Evolutionary conservation across 1,139 yeast species (phyloP).

Genomic region (Kurtzmaniella quercitrusa): DNA sequence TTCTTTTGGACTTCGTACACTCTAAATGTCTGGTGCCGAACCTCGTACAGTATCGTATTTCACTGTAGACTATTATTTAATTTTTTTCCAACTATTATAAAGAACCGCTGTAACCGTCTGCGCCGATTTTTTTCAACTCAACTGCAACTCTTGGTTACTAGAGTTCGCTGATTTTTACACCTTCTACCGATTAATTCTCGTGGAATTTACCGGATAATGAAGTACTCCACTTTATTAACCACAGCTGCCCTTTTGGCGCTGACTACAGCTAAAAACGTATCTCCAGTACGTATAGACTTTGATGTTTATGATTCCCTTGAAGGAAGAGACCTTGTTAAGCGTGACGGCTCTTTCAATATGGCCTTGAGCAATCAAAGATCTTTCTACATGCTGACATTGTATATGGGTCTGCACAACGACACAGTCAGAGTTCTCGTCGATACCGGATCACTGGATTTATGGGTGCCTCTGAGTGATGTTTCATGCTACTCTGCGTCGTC

Average conservation of each 20-base stretch:
- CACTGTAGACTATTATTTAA: not conserved
- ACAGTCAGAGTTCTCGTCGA: slow-evolving; percentile 34
- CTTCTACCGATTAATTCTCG: not conserved
- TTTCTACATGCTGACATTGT: slow-evolving; percentile 45
- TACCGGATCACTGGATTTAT: slow-evolving; percentile 46
- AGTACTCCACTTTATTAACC: not conserved
- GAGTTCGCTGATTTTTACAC: not conserved
- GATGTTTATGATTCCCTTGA: slow-evolving; percentile 20
- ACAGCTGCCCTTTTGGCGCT: not conserved
- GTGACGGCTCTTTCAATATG: slow-evolving; percentile 37
- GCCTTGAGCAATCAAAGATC: slow-evolving; percentile 39
- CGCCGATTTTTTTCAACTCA: not conserved
- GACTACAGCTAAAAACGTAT: slow-evolving; percentile 6
- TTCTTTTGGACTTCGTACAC: too few relatives aligned
- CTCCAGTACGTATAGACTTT: slow-evolving; percentile 21
- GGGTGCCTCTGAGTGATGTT: slow-evolving; percentile 38
- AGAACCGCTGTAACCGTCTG: too few relatives aligned
- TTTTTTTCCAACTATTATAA: not conserved
- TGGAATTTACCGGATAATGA: not conserved
- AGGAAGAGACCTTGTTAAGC: slow-evolving; percentile 20
- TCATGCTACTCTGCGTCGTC: slow-evolving; percentile 14
- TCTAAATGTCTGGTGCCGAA: too few relatives aligned
- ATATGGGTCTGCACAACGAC: slow-evolving; percentile 31
- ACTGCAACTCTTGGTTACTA: not conserved
- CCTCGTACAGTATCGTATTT: not conserved